Evolutionary conservation across 495 filamentous ascomycete species (phyloP).

Genomic region (Neurospora tetrasperma): DNA sequence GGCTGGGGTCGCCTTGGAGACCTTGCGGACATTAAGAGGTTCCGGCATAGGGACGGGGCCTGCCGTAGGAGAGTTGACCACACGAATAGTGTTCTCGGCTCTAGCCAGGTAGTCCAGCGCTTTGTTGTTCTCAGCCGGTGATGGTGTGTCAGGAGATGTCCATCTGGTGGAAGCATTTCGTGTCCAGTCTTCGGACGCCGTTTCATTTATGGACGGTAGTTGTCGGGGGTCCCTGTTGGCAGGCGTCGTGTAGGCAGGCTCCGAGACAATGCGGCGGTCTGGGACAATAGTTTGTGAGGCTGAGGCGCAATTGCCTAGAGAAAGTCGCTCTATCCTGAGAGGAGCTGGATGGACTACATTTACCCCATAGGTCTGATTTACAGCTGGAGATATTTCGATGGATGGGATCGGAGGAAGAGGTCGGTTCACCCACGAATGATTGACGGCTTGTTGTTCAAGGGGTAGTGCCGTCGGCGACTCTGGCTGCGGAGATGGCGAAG

Average conservation of each 20-base stretch:
- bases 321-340: constrained; percentile 7
- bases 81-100: constrained; percentile 39
- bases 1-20: constrained; percentile 4
- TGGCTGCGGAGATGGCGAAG: constrained; percentile 2
- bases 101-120: constrained; percentile 26
- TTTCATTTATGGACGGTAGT: constrained; percentile 46
- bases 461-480: not conserved
- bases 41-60: constrained; percentile 14
- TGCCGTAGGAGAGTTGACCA: constrained; percentile 33
- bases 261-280: constrained; percentile 36
- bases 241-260: constrained; percentile 38
- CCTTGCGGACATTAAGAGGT: constrained; percentile 47
- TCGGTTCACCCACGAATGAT: constrained; percentile 26
- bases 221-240: constrained; percentile 25
- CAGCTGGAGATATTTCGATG: constrained; percentile 5
- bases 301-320: not conserved
- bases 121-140: constrained; percentile 20
- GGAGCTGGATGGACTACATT: constrained; percentile 7
- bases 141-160: constrained; percentile 24
- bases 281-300: not conserved
- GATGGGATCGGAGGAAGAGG: constrained; percentile 45
- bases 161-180: constrained; percentile 14
- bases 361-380: constrained; percentile 10
- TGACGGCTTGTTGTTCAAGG: not conserved
- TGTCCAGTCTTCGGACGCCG: constrained; percentile 20